Evolutionary conservation across 768 basidiomycete species (phyloP).

Genomic region (Leccinum arenicola): DNA sequence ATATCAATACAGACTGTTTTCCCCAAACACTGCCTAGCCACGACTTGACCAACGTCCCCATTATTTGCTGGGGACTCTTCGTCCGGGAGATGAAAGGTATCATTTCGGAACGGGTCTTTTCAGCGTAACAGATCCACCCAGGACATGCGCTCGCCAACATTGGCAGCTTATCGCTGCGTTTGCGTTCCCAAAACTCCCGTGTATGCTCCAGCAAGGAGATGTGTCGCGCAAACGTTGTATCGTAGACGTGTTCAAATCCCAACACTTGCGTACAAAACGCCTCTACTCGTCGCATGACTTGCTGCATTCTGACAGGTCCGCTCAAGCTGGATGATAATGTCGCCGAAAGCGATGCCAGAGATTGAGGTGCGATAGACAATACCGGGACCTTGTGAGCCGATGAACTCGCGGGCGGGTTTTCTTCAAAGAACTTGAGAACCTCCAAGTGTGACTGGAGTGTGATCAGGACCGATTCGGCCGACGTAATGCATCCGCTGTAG

Average conservation of each 20-base stretch:
- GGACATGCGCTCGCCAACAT: constrained; percentile 97
- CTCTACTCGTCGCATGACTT: constrained; percentile 67
- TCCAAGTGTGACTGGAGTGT: constrained; percentile 94
- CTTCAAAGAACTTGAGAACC: constrained; percentile 74
- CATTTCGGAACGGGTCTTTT: constrained; percentile 95
- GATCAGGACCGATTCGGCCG: constrained; percentile 95
- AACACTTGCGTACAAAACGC: constrained; percentile 66
- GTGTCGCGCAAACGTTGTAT: constrained; percentile 94
- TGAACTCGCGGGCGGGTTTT: constrained; percentile 45
- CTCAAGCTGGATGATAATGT: constrained; percentile 47
- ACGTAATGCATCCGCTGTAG: constrained; percentile 93
- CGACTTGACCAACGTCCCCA: constrained; percentile 90
- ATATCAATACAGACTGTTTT: constrained; percentile 52
- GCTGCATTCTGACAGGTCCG: constrained; percentile 45
- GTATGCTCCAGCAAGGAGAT: constrained; percentile 79
- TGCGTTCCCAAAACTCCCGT: constrained; percentile 77
- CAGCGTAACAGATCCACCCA: constrained; percentile 99
- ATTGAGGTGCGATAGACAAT: constrained; percentile 87
- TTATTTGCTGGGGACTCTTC: constrained; percentile 92
- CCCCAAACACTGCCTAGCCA: constrained; percentile 74
- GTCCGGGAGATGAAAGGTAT: constrained; percentile 84
- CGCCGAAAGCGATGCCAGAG: constrained; percentile 77
- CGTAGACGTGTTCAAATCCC: constrained; percentile 82
- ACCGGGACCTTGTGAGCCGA: constrained; percentile 56
- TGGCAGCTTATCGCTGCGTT: constrained; percentile 50